Evolutionary conservation across 495 filamentous ascomycete genomes (phyloP).

Genomic region (Physcia stellaris): DNA sequence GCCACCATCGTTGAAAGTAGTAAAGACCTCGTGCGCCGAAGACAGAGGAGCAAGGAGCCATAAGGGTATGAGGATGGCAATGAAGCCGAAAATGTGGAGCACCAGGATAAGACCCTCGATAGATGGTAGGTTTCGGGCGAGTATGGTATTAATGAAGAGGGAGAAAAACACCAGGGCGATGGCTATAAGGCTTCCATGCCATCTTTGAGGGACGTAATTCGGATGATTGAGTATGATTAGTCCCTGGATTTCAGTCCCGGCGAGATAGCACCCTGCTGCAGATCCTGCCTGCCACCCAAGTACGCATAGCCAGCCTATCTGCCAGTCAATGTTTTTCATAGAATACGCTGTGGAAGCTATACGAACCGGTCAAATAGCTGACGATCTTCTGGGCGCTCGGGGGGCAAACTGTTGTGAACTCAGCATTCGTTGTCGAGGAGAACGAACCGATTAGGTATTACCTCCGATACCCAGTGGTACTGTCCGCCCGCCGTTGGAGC

Average conservation of each 20-base stretch:
- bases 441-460: too few relatives aligned
- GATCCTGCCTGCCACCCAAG: constrained; percentile 29
- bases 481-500: constrained; percentile 33
- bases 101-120: constrained; percentile 33
- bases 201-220: constrained; percentile 22
- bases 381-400: constrained; percentile 22
- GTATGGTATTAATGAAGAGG: constrained; percentile 26
- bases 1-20: constrained; percentile 30
- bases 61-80: constrained; percentile 36
- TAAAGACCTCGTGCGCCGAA: constrained; percentile 26
- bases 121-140: constrained; percentile 25
- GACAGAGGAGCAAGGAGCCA: constrained; percentile 31
- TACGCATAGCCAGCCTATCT: constrained; percentile 26
- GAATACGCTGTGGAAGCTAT: too few relatives aligned
- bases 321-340: background rate
- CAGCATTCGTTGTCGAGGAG: too few relatives aligned
- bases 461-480: too few relatives aligned
- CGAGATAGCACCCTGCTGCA: constrained; percentile 24
- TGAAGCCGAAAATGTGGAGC: constrained; percentile 35
- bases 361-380: constrained; percentile 31
- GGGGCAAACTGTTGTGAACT: constrained; percentile 30
- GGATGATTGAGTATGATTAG: constrained; percentile 23
- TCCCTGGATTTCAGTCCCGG: constrained; percentile 30
- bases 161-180: constrained; percentile 25
- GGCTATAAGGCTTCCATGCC: constrained; percentile 30